These are phyloP conservation scores for Moniliophthora roreri DNA, from an alignment of 1,284 basidiomycete genomes.

Conservation along the genomic window DNA sequence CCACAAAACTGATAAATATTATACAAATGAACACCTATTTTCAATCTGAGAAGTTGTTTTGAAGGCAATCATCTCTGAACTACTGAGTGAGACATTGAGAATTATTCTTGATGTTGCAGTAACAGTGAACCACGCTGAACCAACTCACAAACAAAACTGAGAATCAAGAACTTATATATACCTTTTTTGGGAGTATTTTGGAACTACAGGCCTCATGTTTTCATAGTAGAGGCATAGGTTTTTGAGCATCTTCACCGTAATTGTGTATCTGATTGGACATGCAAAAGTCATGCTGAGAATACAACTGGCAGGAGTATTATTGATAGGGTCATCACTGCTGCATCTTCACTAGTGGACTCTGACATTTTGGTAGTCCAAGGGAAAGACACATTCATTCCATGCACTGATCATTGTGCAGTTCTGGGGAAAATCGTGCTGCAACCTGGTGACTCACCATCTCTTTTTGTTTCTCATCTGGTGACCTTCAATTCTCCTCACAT, in stretches of 20 bases:
- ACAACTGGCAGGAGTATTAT: constrained; percentile 12
- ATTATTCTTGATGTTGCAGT: too few species aligned
- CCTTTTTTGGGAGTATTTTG: too few species aligned
- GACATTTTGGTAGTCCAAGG: constrained; percentile 5
- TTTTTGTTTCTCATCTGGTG: not conserved
- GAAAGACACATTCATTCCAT: constrained; percentile 10
- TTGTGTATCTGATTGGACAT: constrained; percentile 11
- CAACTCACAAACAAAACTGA: too few species aligned
- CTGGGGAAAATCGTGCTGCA: constrained; percentile 3
- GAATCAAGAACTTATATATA: too few species aligned
- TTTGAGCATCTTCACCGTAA: constrained; percentile 10
- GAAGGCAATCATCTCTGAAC: too few species aligned
- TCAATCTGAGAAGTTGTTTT: too few species aligned
- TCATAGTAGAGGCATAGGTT: constrained; percentile 6
- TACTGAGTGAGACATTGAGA: too few species aligned
- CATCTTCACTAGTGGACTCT: not conserved
- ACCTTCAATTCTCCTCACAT: not conserved
- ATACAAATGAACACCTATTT: too few species aligned
- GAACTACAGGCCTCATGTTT: too few species aligned
- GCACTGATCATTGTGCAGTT: constrained; percentile 15
- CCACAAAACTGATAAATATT: too few species aligned
- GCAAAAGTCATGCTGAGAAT: not conserved
- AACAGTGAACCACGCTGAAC: too few species aligned
- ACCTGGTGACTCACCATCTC: not conserved
- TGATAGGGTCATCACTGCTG: constrained; percentile 10